Evolutionary conservation across 345 rosid genomes (phyloP), one percentile per base, ranked within the genome.

Genomic region (Sonneratia caseolaris): DNA sequence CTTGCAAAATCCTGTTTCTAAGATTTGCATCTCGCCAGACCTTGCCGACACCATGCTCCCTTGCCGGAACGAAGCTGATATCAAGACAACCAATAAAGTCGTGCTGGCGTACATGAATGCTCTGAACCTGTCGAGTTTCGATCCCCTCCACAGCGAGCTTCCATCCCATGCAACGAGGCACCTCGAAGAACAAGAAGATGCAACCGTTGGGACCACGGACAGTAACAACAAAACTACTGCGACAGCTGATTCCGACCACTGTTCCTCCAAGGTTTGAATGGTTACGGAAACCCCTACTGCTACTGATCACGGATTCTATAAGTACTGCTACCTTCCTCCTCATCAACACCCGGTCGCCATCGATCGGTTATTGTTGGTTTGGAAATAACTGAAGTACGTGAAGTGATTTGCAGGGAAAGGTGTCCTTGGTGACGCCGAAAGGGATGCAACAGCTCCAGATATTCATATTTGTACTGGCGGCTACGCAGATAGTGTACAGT

Each of bases 391-490:
- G 15, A 37, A 5, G 22, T 36, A 3, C 7, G 24, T 4, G 40
- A 62, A 5, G 11, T 19, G 15, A 66, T 7, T 59, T 71, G 57
- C 85, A 91, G 96, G 90, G 80, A 16, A 83, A 73, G 78, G 79
- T 78, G 5, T 77, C 92, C 37, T 71, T 91, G 0, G 85, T 91
- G 69, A 84, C 97, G 68, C 45, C 66, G 76, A 70, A 81, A 16
- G 94, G 97, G 68, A n/a, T 85, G 19, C 86, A 78, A 68, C 93
- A 91, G 81, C 81, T 91, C 35, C 83, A 68, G 49, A 83, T 77
- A 76, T 87, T 91, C 75, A 70, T 91, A 6, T 90, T 84, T 57
- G 92, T 83, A 49, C 69, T 91, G 69, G 97, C 97, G 0, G 86
- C 79, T 3, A 84, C 80, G 86, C 97, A 91, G 70, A 78, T 91